phyloP scores from a whole-genome alignment of 2,329 filamentous ascomycete genomes.

The Cercospora sojina region DNA sequence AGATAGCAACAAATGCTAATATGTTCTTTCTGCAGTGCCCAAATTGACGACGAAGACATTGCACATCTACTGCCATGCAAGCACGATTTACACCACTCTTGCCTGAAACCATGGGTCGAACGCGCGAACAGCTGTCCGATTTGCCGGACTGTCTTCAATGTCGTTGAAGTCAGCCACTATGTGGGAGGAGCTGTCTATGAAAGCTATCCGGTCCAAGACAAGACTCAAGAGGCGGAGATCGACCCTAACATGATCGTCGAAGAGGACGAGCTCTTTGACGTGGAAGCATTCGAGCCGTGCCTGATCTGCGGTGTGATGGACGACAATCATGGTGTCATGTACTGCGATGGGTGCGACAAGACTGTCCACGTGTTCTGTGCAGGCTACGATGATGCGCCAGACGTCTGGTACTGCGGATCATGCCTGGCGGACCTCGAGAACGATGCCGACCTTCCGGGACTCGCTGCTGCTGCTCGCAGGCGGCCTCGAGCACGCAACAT shows the following conservation, averaged over 20 bases:
- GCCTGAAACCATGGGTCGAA: slow-evolving; percentile 90
- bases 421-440: slow-evolving; percentile 53
- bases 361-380: slow-evolving; percentile 91
- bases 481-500: slow-evolving; percentile 27
- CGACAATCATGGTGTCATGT: slow-evolving; percentile 78
- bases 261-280: slow-evolving; percentile 61
- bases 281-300: slow-evolving; percentile 66
- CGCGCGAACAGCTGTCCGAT: slow-evolving; percentile 98
- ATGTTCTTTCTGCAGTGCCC: slow-evolving; percentile 26
- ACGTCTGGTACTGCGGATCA: slow-evolving; percentile 82
- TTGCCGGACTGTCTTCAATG: slow-evolving; percentile 87
- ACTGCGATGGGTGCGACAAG: slow-evolving; percentile 88
- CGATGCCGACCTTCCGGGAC: slow-evolving; percentile 31
- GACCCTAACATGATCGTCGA: slow-evolving; percentile 71
- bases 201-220: slow-evolving; percentile 70
- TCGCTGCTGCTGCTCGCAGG: slow-evolving; percentile 30
- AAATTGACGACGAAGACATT: slow-evolving; percentile 53
- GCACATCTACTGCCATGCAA: slow-evolving; percentile 73
- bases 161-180: slow-evolving; percentile 78
- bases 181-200: slow-evolving; percentile 64
- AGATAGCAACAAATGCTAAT: slow-evolving; percentile 30
- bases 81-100: slow-evolving; percentile 89
- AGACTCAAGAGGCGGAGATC: slow-evolving; percentile 86
- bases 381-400: slow-evolving; percentile 63
- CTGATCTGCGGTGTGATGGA: slow-evolving; percentile 79